Base-by-base conservation (phyloP, 257 asterid species). In the Paraleonurus japonicus region DNA sequence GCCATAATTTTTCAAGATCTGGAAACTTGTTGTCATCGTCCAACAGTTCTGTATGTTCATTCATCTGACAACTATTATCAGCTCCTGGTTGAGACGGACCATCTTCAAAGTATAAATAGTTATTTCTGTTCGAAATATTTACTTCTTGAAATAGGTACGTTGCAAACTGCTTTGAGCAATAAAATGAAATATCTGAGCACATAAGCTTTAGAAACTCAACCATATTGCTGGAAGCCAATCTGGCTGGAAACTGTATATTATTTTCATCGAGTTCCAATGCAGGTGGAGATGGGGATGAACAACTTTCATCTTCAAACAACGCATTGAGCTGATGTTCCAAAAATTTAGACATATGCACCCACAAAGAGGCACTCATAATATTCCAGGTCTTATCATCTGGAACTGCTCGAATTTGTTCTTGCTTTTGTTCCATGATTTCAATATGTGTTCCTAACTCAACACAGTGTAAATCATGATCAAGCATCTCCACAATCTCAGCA, bases 121-220 rank as follows among this genome's bases (percentile, higher is more conserved):
- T 51, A 51, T 70, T 65, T 78, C 28, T 74, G 65, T 61, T 83
- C 20, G 77, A 70, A 65, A 70, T 65, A 84, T 88, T 83, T 66
- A 77, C 90, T 75, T 86, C 86, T 75, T 65, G 88, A 72, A 80
- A 81, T 47, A 89, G 85, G 83, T 81, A 72, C 23, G 82, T 79
- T 22, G 91, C 93, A 62, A 91, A 81, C 69, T 76, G 87, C 79
- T 84, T 85, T 55, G 88, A 86, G 83, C 88, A 87, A 76, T 83
- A 79, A 73, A 63, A 78, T 60, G 93, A 86, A 72, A 88, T 71
- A 79, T 84, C 88, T 69, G 80, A 59, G 67, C 87, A 83, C n/a
- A 78, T 70, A 20, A 69, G 82, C 82, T 82, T 80, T 26, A 89
- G 72, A 72, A 81, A 74, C 72, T 82, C 88, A 69, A 71, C 72